Evolutionary conservation across 2,329 filamentous ascomycete genomes (phyloP).

Genomic region (Curvularia sp.): DNA sequence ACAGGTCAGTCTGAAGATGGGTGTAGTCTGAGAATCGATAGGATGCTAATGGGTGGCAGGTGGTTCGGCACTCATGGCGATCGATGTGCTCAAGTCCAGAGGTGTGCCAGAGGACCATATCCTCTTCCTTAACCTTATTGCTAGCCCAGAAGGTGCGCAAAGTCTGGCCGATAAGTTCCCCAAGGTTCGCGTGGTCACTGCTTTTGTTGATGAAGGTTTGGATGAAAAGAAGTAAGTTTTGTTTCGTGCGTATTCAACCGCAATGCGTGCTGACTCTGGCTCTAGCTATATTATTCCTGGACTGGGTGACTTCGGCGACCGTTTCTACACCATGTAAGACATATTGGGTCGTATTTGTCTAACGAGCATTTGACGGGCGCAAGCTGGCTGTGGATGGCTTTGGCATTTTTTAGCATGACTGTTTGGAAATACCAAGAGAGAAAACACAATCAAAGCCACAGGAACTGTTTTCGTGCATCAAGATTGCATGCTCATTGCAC

Average conservation of each 20-base stretch:
- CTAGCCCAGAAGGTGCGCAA: constrained; percentile 90
- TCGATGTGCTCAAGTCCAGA: constrained; percentile 86
- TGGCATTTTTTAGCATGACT: constrained; percentile 14
- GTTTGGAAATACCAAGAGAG: neutral
- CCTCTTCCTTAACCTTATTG: constrained; percentile 94
- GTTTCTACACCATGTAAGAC: constrained; percentile 85
- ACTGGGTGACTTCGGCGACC: constrained; percentile 92
- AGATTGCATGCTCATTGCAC: constrained; percentile 1
- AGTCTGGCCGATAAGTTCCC: constrained; percentile 91
- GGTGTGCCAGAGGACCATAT: constrained; percentile 96
- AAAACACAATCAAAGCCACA: neutral
- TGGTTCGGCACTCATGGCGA: constrained; percentile 95
- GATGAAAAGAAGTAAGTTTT: constrained; percentile 89
- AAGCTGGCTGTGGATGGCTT: constrained; percentile 15
- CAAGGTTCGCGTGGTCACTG: constrained; percentile 87
- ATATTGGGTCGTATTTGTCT: constrained; percentile 5
- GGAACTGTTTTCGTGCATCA: constrained; percentile 1
- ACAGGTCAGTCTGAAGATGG: constrained; percentile 68
- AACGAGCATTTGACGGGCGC: constrained; percentile 17
- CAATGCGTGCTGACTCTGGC: neutral
- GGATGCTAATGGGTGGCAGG: constrained; percentile 59
- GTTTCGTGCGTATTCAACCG: constrained; percentile 5
- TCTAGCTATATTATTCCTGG: constrained; percentile 91
- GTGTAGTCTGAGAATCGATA: neutral
- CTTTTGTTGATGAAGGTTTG: constrained; percentile 94